Evolutionary conservation across 495 filamentous ascomycete genomes (phyloP), one percentile per base, ranked within the genome.

Genomic region (Pyrenula aspistea): DNA sequence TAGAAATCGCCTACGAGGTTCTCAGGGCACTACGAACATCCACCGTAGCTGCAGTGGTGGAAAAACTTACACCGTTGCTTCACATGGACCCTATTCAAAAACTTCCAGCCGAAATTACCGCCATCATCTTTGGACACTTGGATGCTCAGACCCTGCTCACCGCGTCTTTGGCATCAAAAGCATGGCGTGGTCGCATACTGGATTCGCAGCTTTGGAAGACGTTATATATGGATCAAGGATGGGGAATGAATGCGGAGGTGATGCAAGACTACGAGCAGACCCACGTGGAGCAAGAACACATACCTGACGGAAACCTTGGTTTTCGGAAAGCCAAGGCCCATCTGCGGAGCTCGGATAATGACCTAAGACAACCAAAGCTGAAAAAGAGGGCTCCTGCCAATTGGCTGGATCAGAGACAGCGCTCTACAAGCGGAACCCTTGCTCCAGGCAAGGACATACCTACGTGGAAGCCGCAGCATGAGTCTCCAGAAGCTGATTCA

Each of bases 51-150:
- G 77, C 82, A n/a, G 81, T 96, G 21, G 88, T 93, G 22, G 84
- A 87, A 49, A 76, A 79, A 49, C 73, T 95, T 19, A 83, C 84
- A 51, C 87, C 85, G 8, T 80, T 88, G 3, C 83, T 95, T 22
- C 90, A 96, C 68, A 89, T 96, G 71, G 89, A 98, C 70, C 95
- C 95, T 51, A 80, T 95, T 25, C 70, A 81, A 57, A 82, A 87
- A 62, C 81, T 98, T 10, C 93, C 93, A 0, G 81, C 87, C 1
- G 93, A 98, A 66, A 82, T 97, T 56, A 91, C 87, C 53, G 83
- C 90, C 55, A 84, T 93, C 62, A 85, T 96, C 15, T 85, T 97
- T 48, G 86, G 85, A 25, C 95, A 88, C 64, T 81, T 98, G 25
- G 84, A 89, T 47, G 83, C 88, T 0, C 65, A 79, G 12, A 87